Evolutionary conservation across 2,329 filamentous ascomycete genomes (phyloP), one percentile per base, ranked within the genome.

Genomic region (Phyllosticta citrichinensis): DNA sequence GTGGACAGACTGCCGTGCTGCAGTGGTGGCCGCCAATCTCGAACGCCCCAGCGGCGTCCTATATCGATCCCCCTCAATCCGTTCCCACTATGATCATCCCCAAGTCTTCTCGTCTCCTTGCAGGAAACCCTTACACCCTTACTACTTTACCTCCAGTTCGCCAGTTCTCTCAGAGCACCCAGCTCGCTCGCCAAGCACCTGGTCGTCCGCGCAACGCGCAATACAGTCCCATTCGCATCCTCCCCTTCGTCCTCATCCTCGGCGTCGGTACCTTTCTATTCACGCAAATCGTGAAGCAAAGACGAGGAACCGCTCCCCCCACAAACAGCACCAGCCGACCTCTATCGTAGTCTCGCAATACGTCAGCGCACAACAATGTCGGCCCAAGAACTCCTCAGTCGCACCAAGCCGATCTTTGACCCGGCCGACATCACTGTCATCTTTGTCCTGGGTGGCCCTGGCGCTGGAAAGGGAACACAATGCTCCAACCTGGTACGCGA

Each of bases 401-500:
- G 87, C 73, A 71, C 74, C 53, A 77, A 79, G 59, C 87, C 92
- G 4, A 84, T 85, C 70, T 97, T 96, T 82, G 86, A 84, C 62
- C 78, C 87, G 56, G 70, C 84, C 61, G 81, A 91, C 63, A 89
- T 95, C 33, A 94, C 91, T n/a, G 92, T 97, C 62, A 79, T 99
- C 75, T 97, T 96, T 79, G 91, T 97, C 64, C 91, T 99, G 64
- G 93, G 93, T 74, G 94, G 94, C 2, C 94, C 94, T 14, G 94
- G 94, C 65, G 90, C 92, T 65, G 94, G 94, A 69, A 99, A 99
- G 75, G 94, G 94, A 69, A 99, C 94, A 2, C 93, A 99, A 76
- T 97, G 93, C 80, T 83, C 85, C 66, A 89, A 89, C 66, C 86
- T 99, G 35, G 93, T 97, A 57, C 79, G 83, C 54, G 85, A 94